A percentile compares a stretch with the other conserved stretches of the same genome.
Conservation (phyloP, 768 basidiomycete species). For the Lactarius evosmus region DNA sequence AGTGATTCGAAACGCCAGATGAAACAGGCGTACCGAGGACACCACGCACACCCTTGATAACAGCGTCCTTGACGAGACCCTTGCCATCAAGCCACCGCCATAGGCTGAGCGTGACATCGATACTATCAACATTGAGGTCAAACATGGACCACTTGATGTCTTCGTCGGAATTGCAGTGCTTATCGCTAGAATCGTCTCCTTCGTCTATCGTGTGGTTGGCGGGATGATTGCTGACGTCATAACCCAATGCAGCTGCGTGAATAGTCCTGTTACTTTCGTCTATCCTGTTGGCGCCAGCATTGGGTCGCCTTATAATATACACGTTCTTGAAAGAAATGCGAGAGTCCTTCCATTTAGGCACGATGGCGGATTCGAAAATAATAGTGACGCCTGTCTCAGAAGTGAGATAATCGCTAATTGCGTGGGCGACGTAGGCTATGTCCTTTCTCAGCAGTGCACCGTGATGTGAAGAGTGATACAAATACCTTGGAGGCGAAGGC, state of each 20-base stretch:
- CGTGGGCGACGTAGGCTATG: constrained; percentile 77
- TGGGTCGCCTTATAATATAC: constrained; percentile 81
- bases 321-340: constrained; percentile 97
- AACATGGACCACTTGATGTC: constrained; percentile 84
- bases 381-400: constrained; percentile 90
- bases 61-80: constrained; percentile 86
- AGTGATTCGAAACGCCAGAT: not conserved
- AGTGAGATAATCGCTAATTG: constrained; percentile 90
- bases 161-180: constrained; percentile 41
- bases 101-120: constrained; percentile 91
- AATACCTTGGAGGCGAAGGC: constrained; percentile 75
- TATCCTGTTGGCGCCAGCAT: constrained; percentile 1
- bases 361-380: constrained; percentile 96
- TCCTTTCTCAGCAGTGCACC: not conserved
- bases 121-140: constrained; percentile 88
- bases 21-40: constrained; percentile 61
- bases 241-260: constrained; percentile 55
- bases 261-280: constrained; percentile 38
- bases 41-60: constrained; percentile 91
- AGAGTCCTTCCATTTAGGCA: constrained; percentile 96
- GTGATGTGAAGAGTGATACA: not conserved
- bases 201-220: constrained; percentile 66
- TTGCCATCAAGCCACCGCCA: constrained; percentile 94
- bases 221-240: constrained; percentile 76
- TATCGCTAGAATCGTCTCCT: constrained; percentile 41